These are phyloP conservation scores for Macadamia integrifolia DNA, from an alignment of 164 flowering plant species.

Conservation along the genomic window DNA sequence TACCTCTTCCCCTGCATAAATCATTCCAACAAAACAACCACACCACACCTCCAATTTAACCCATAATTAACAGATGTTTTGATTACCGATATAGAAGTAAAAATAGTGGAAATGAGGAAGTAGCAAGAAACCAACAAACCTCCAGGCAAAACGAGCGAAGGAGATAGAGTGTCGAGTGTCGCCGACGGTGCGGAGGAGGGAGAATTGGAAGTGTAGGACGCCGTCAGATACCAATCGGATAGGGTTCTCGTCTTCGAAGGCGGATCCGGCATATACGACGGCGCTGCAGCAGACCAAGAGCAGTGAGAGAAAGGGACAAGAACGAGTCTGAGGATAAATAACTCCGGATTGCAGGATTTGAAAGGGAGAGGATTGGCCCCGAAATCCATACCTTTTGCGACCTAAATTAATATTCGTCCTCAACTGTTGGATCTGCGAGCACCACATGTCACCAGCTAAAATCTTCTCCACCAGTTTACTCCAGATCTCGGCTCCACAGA, in stretches of 20 bases:
- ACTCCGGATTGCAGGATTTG: no score
- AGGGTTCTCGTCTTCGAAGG: slow-evolving; percentile 64
- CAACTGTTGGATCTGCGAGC: no score
- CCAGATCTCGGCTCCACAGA: no score
- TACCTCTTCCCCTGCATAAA: slow-evolving; percentile 72
- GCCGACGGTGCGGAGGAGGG: slow-evolving; percentile 49
- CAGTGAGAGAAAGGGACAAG: slow-evolving; percentile 16
- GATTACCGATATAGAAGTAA: neutral
- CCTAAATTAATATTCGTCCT: no score
- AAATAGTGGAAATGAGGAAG: neutral
- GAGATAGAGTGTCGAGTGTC: slow-evolving; percentile 56
- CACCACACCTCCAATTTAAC: neutral
- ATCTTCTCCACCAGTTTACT: no score
- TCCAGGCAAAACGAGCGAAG: slow-evolving; percentile 81
- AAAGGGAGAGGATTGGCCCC: no score
- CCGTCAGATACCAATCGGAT: slow-evolving; percentile 64
- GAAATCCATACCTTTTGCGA: no score
- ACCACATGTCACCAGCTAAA: no score
- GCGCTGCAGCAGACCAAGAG: slow-evolving; percentile 27
- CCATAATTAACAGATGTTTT: no score
- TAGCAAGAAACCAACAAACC: slow-evolving; percentile 25
- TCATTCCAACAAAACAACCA: neutral
- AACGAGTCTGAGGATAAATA: neutral
- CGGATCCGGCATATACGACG: slow-evolving; percentile 24
- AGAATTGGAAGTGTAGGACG: slow-evolving; percentile 48